These are phyloP conservation scores for Podosphaera leucotricha DNA, from an alignment of 2,329 filamentous ascomycete genomes.

Conservation along the genomic window DNA sequence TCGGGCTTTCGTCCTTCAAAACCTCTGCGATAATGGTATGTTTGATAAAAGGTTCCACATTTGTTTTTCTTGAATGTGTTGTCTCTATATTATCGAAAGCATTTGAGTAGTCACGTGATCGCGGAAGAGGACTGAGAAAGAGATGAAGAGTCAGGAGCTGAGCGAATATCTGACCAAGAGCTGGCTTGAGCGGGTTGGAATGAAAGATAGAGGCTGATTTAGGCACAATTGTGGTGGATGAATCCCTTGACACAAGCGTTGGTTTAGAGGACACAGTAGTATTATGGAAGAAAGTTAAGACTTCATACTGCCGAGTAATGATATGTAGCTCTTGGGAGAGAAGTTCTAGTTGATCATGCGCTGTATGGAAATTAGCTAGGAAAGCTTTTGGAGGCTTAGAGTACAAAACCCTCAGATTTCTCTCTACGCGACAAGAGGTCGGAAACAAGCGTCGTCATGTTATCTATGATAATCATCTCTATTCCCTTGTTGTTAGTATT, in stretches of 20 bases:
- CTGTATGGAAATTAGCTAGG: constrained; percentile 8
- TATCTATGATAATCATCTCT: constrained; percentile 29
- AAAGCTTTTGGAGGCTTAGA: too few species aligned
- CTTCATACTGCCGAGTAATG: constrained; percentile 21
- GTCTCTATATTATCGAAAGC: constrained; percentile 7
- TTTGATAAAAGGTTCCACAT: neutral
- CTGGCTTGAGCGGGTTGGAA: constrained; percentile 9
- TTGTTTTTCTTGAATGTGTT: neutral
- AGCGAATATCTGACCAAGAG: constrained; percentile 27
- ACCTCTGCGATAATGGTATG: constrained; percentile 11
- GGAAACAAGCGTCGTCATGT: constrained; percentile 27
- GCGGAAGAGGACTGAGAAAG: constrained; percentile 24
- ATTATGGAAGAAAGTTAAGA: constrained; percentile 32
- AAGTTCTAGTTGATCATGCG: constrained; percentile 25
- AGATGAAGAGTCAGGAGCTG: constrained; percentile 32
- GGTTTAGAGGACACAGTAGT: constrained; percentile 19
- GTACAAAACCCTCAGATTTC: constrained; percentile 16
- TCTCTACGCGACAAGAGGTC: constrained; percentile 26
- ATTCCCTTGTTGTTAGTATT: constrained; percentile 3
- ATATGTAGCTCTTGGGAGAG: constrained; percentile 24
- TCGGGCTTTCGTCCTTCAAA: constrained; percentile 12
- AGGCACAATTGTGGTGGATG: neutral
- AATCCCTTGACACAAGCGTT: constrained; percentile 14
- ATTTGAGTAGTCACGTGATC: constrained; percentile 20
- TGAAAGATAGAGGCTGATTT: constrained; percentile 6